Base-by-base conservation (phyloP, 148 eudicot genomes). In the Camellia lanceoleosa region DNA sequence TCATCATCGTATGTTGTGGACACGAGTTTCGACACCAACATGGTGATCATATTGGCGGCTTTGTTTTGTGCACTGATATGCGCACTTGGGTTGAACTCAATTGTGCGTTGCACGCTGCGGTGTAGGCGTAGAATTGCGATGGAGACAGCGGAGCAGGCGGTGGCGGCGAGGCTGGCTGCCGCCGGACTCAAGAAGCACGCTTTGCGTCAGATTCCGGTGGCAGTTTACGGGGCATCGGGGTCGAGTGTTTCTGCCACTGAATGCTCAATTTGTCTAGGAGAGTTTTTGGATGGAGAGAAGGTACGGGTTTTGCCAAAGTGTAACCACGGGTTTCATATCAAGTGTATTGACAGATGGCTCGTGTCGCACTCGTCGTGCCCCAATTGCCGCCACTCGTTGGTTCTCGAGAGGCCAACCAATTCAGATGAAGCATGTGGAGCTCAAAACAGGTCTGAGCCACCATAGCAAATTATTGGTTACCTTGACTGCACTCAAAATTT, bases 291-390 rank as follows among this genome's bases (percentile, higher is more conserved):
- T 23, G 91, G 92, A 13, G 92, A 89, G 81, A 91, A 86, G 68
- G 83, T 91, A 13, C 82, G 92, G 77, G 89, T 91, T 65, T 80
- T 91, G 68, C 94, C 94, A 1, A 85, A 85, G 14, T 89, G 94
- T 75, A 86, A 81, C 77, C 94, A 91, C 55, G 88, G 86, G 76
- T 91, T 91, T 42, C 94, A 91, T 52, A 84, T 89, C 23, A 82
- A 81, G 65, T 91, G 94, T 73, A 88, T 91, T 10, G 94, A 91
- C 68, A 82, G 84, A 51, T 91, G 94, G 94, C 86, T 91, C 20
- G 43, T 59, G 51, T 84, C 88, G 9, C 87, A 85, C 80, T 84
- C 92, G 0, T 88, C 92, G 3, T 91, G 94, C 60, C 94, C 94
- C 8, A 89, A 85, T 68, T 91, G 94, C 76, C 88, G 94, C 46